phyloP scores from a whole-genome alignment of 352 stramenopile species.

The Pilasporangium apinafurcum region DNA sequence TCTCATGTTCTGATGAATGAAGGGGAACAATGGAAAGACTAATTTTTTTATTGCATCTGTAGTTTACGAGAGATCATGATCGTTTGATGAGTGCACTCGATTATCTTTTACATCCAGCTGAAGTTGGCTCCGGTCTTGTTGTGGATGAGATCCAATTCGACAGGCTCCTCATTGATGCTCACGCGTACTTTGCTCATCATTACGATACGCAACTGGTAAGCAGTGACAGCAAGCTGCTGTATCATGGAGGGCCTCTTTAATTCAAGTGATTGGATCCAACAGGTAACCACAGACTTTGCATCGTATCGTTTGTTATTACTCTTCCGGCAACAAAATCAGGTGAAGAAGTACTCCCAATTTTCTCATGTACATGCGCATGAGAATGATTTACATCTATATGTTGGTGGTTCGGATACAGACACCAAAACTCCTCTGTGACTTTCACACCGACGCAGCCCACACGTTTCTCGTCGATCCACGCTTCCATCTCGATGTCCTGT shows the following conservation, averaged over 20 bases:
- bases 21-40: not conserved
- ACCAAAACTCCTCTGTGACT: constrained; percentile 8
- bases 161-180: constrained; percentile 20
- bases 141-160: constrained; percentile 20
- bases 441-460: constrained; percentile 5
- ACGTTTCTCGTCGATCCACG: constrained; percentile 21
- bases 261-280: too few species aligned
- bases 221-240: too few species aligned
- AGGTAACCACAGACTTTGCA: too few species aligned
- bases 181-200: constrained; percentile 15
- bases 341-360: too few species aligned
- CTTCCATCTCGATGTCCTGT: constrained; percentile 38
- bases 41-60: not conserved
- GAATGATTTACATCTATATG: too few species aligned
- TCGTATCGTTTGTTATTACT: too few species aligned
- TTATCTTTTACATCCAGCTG: too few species aligned
- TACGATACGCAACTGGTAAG: not conserved
- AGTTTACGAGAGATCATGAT: constrained; percentile 32
- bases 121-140: too few species aligned
- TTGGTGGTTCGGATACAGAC: too few species aligned
- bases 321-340: not conserved
- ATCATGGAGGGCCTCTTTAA: too few species aligned
- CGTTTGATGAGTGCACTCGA: constrained; percentile 18
- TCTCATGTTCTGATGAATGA: too few species aligned
- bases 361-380: too few species aligned